Percentiles rank a stretch among this genome's conserved stretches.
phyloP scores from a whole-genome alignment of 2,329 filamentous ascomycete species.

The Microsporum canis region DNA sequence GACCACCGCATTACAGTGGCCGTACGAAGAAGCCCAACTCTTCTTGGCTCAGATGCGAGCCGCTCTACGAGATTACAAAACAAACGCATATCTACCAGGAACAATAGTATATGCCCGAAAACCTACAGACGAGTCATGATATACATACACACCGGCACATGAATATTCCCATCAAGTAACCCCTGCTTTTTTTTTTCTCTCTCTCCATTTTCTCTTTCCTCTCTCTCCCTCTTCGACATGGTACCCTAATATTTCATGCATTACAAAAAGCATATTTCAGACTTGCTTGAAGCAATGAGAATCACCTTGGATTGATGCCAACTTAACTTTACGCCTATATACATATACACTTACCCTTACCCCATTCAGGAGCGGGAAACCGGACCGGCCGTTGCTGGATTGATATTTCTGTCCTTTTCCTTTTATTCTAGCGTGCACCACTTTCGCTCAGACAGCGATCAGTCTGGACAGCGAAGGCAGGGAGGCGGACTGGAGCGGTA shows the following conservation, averaged over 20 bases:
- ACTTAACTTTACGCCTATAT: background rate
- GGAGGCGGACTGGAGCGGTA: background rate
- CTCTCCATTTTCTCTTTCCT: background rate
- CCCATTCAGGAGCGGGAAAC: background rate
- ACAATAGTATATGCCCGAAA: constrained; percentile 7
- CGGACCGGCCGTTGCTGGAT: background rate
- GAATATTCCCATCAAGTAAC: background rate
- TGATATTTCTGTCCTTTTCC: background rate
- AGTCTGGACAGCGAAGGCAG: background rate
- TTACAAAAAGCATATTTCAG: background rate
- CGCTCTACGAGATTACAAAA: constrained; percentile 14
- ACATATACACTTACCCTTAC: background rate
- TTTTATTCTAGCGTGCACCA: background rate
- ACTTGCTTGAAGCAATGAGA: constrained; percentile 1
- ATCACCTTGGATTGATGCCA: background rate
- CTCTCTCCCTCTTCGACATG: background rate
- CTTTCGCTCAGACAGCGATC: background rate
- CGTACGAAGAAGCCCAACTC: constrained; percentile 14
- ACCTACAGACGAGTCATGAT: background rate
- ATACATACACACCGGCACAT: background rate
- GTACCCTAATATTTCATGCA: background rate
- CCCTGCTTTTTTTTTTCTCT: background rate
- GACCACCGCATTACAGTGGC: constrained; percentile 14
- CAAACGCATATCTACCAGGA: constrained; percentile 12
- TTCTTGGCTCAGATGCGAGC: constrained; percentile 5